Evolutionary conservation across 192 early-diverging fungal species (phyloP).

Genomic region (Gonapodya sp.): DNA sequence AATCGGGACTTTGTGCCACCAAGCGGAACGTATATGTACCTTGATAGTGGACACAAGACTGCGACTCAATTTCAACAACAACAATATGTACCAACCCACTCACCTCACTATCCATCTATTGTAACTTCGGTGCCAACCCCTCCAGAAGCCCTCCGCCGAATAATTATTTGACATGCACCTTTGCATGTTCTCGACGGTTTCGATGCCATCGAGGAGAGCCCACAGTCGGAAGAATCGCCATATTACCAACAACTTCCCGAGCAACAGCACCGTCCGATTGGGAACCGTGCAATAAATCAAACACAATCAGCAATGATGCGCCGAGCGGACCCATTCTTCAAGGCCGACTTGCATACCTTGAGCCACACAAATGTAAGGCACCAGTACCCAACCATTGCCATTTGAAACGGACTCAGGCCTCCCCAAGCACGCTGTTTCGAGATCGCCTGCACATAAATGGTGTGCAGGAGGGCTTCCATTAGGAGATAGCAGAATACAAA

Average conservation of each 20-base stretch:
- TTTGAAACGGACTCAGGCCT: constrained; percentile 64
- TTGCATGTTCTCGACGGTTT: constrained; percentile 88
- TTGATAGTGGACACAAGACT: constrained; percentile 17
- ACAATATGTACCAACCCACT: constrained; percentile 8
- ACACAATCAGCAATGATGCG: too few relatives aligned
- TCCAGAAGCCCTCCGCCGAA: constrained; percentile 87
- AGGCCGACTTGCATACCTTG: constrained; percentile 36
- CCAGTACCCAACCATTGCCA: constrained; percentile 80
- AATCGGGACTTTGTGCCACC: constrained; percentile 63
- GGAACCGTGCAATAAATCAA: too few relatives aligned
- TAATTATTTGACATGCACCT: constrained; percentile 96
- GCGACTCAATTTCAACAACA: constrained; percentile 10
- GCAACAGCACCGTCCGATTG: background rate
- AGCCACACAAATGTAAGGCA: constrained; percentile 90
- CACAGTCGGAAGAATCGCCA: constrained; percentile 97
- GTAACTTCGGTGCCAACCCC: constrained; percentile 89
- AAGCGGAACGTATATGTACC: constrained; percentile 84
- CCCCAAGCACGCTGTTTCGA: constrained; percentile 79
- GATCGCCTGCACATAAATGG: constrained; percentile 82
- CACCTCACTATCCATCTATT: constrained; percentile 84
- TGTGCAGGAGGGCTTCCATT: constrained; percentile 87
- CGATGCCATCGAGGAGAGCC: constrained; percentile 86
- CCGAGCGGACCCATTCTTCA: background rate
- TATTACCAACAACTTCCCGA: constrained; percentile 67
- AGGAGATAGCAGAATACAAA: constrained; percentile 51